Conservation (phyloP, 2,329 filamentous ascomycete species). For the Aspergillus latus region DNA sequence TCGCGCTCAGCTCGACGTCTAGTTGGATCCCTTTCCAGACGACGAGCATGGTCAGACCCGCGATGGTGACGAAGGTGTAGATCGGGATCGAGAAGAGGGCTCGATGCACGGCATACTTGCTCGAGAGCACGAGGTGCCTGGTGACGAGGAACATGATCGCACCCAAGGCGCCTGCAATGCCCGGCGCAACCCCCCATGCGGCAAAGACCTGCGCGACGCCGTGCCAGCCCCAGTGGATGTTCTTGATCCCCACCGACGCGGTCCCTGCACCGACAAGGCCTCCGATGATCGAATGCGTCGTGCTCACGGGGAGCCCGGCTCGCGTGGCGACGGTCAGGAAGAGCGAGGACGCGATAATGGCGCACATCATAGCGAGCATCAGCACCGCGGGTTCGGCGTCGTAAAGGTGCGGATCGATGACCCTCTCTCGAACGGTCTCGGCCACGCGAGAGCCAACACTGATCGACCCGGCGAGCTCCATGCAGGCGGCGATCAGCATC, state of each 20-base stretch:
- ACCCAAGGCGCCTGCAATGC: conserved; percentile 48
- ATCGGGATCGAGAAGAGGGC: conserved; percentile 48
- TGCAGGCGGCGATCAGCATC: conserved; percentile 48
- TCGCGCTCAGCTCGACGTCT: background rate
- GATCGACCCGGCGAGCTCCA: conserved; percentile 53
- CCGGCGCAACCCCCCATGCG: conserved; percentile 49
- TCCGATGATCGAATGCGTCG: conserved; percentile 38
- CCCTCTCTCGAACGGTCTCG: conserved; percentile 39
- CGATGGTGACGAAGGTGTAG: conserved; percentile 49
- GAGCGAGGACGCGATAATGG: conserved; percentile 26
- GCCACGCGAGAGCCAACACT: conserved; percentile 47
- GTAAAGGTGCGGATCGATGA: conserved; percentile 40
- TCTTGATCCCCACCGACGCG: conserved; percentile 7
- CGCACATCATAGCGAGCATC: conserved; percentile 34
- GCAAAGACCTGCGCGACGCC: conserved; percentile 46
- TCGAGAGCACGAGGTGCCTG: conserved; percentile 49
- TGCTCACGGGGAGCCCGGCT: conserved; percentile 35
- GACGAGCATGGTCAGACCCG: conserved; percentile 15
- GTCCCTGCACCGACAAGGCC: conserved; percentile 21
- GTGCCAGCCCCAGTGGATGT: conserved; percentile 36
- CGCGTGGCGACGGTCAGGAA: conserved; percentile 34
- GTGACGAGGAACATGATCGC: conserved; percentile 49
- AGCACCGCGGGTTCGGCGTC: conserved; percentile 28
- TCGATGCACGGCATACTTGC: conserved; percentile 48
- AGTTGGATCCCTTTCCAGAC: conserved; percentile 13